Conservation (phyloP, 2,329 filamentous ascomycete species). For the Pestalotiopsis sp. region DNA sequence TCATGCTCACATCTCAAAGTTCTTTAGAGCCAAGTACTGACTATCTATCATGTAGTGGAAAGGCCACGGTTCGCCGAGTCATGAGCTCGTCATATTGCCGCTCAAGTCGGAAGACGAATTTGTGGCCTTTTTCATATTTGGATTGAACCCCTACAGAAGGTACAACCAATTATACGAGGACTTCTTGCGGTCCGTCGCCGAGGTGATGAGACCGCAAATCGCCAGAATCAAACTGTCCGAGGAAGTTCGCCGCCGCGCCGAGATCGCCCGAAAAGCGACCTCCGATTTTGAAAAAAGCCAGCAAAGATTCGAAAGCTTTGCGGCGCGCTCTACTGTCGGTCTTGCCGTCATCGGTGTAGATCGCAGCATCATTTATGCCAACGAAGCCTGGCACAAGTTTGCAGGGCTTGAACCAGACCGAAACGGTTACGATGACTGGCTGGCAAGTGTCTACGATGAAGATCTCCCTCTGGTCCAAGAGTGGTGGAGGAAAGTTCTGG, state of each 20-base stretch:
- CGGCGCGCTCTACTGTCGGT: conserved; percentile 28
- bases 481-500: conserved; percentile 23
- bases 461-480: conserved; percentile 24
- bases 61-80: conserved; percentile 18
- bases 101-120: conserved; percentile 21
- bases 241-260: conserved; percentile 25
- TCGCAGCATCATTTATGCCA: conserved; percentile 27
- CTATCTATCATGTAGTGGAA: conserved; percentile 16
- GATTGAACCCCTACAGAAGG: conserved; percentile 26
- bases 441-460: conserved; percentile 24
- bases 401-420: conserved; percentile 22
- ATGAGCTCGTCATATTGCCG: conserved; percentile 25
- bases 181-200: conserved; percentile 24
- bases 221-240: conserved; percentile 23
- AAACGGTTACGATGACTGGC: conserved; percentile 19
- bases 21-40: background rate
- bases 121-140: conserved; percentile 26
- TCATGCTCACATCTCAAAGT: background rate
- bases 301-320: conserved; percentile 27
- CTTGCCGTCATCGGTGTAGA: conserved; percentile 24
- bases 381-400: conserved; percentile 29
- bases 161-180: conserved; percentile 23
- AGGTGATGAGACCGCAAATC: conserved; percentile 25
- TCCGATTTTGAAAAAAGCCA: conserved; percentile 26
- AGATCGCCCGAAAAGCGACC: conserved; percentile 24